Evolutionary conservation across 2,329 filamentous ascomycete species (phyloP).

Genomic region (Paraphoma sp.): DNA sequence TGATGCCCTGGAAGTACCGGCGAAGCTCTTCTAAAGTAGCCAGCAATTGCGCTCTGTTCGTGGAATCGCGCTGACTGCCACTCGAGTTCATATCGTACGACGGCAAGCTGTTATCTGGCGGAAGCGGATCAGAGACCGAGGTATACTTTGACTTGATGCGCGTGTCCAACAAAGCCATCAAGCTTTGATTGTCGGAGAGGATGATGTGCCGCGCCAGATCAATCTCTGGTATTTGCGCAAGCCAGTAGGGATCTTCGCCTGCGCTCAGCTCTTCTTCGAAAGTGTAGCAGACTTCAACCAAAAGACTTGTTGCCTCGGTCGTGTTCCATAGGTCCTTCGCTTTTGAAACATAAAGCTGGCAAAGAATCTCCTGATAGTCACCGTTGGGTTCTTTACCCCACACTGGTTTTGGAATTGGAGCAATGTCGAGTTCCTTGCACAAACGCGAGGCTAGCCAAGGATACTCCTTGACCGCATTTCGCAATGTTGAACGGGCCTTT

Average conservation of each 20-base stretch:
- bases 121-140: conserved; percentile 83
- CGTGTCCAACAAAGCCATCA: conserved; percentile 74
- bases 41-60: conserved; percentile 24
- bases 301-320: conserved; percentile 70
- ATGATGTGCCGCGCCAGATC: conserved; percentile 78
- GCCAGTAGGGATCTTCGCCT: conserved; percentile 40
- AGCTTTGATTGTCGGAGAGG: conserved; percentile 73
- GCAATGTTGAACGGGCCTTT: conserved; percentile 70
- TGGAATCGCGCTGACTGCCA: conserved; percentile 2
- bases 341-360: conserved; percentile 76
- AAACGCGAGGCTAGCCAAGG: conserved; percentile 87
- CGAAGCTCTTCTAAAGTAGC: conserved; percentile 33
- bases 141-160: conserved; percentile 60
- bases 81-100: conserved; percentile 25
- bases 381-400: conserved; percentile 79
- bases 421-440: conserved; percentile 80
- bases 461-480: conserved; percentile 71
- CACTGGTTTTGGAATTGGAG: conserved; percentile 75
- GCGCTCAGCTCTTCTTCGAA: conserved; percentile 33
- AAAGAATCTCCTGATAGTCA: conserved; percentile 71
- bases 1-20: conserved; percentile 36
- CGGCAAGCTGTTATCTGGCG: conserved; percentile 62
- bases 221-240: conserved; percentile 33
- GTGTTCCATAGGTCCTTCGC: conserved; percentile 88
- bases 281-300: conserved; percentile 72